A percentile compares a stretch with the other conserved stretches of the same genome.
Conservation (phyloP, 2,329 filamentous ascomycete species). For the Simplicillium aogashimaense region DNA sequence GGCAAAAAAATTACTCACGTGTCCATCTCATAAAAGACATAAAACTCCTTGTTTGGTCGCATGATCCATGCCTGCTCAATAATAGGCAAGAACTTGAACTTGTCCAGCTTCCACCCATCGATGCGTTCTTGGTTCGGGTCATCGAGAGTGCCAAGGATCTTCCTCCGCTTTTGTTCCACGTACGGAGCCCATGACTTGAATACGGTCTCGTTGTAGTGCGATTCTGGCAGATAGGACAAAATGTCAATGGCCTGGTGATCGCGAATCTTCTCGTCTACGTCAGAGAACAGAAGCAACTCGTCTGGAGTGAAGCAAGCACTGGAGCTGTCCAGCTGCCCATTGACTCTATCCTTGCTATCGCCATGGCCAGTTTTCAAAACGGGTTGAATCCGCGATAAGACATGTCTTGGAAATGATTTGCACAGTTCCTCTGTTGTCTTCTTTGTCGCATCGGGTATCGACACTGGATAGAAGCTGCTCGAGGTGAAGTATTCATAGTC, state of each 20-base stretch:
- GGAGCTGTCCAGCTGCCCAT: slow-evolving; percentile 9
- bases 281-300: slow-evolving; percentile 38
- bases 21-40: slow-evolving; percentile 46
- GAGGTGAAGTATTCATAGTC: slow-evolving; percentile 14
- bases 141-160: slow-evolving; percentile 21
- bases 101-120: slow-evolving; percentile 42
- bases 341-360: slow-evolving; percentile 26
- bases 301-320: slow-evolving; percentile 8
- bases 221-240: slow-evolving; percentile 31
- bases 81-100: slow-evolving; percentile 48
- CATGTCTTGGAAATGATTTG: slow-evolving; percentile 15
- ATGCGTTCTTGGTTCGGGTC: slow-evolving; percentile 17
- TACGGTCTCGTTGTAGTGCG: slow-evolving; percentile 21
- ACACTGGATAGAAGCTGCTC: slow-evolving; percentile 16
- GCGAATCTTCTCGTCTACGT: slow-evolving; percentile 33
- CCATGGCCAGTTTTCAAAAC: slow-evolving; percentile 39
- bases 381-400: slow-evolving; percentile 15
- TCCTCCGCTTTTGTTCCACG: slow-evolving; percentile 26
- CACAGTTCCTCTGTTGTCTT: slow-evolving; percentile 13
- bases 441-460: slow-evolving; percentile 7
- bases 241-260: slow-evolving; percentile 34
- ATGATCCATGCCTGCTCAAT: slow-evolving; percentile 37
- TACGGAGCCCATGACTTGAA: slow-evolving; percentile 22
- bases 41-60: slow-evolving; percentile 40
- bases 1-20: slow-evolving; percentile 25